Base-by-base conservation (phyloP, 257 asterid genomes). In the Solanum bulbocastanum region DNA sequence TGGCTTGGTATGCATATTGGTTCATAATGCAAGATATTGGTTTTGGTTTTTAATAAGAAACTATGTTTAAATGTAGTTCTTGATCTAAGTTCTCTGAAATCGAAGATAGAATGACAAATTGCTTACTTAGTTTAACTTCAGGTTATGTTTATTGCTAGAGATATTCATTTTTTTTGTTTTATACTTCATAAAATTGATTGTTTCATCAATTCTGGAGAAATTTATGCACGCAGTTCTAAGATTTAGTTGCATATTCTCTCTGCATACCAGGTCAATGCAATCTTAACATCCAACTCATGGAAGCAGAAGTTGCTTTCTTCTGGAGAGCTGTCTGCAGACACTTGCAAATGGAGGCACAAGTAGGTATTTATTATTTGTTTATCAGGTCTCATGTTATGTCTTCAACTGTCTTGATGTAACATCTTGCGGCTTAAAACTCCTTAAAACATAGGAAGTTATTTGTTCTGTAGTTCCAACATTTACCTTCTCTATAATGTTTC, bases 281-380 rank as follows among this genome's bases (percentile, higher is more conserved):
- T 88, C 87, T 89, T 66, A 88, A 91, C 72, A 87, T 93, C 87
- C 93, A 91, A 88, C 93, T 94, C 66, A 93, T 97, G 98, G 98
- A 97, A 32, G 95, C 98, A 66, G 99, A 97, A 91, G 94, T 92
- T 89, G 94, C 98, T 86, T 94, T 97, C 75, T 96, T 92, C 85
- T 97, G 98, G 99, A 94, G 96, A 89, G 93, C 93, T 91, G 93
- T 96, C 85, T 94, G 98, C 68, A 97, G 91, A 90, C 95, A 97
- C 90, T 92, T 97, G 72, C 93, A 93, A 87, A 87, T 87, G 87
- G 95, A 94, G 88, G 99, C 99, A 75, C 96, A 95, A 83, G 99
- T 97, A 93, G 91, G 98, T 90, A 82, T 86, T 78, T 72, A 49
- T 32, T 82, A 3, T 10, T 82, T 49, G 44, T 82, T 82, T 82